These are phyloP conservation scores for Cystobasidiopsis lactophilus DNA, from an alignment of 768 basidiomycete genomes.

Conservation along the genomic window DNA sequence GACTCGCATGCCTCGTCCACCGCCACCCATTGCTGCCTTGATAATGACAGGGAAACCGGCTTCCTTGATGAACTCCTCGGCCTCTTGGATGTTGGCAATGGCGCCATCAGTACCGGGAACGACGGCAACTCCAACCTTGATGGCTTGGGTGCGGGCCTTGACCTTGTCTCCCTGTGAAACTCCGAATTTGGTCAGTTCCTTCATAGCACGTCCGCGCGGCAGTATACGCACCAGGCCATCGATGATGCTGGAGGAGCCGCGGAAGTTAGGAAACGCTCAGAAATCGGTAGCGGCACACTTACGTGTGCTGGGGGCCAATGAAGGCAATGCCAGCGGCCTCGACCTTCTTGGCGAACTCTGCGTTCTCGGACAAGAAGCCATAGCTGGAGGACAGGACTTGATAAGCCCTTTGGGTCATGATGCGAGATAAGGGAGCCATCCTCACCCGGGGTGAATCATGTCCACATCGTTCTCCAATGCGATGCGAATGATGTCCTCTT, in stretches of 20 bases:
- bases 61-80: conserved; percentile 73
- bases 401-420: conserved; percentile 1
- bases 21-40: conserved; percentile 69
- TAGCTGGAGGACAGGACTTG: conserved; percentile 35
- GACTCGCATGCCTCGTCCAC: conserved; percentile 97
- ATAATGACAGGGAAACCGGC: conserved; percentile 86
- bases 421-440: neutral
- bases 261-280: too few relatives aligned
- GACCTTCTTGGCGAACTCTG: conserved; percentile 85
- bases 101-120: conserved; percentile 97
- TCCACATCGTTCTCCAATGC: conserved; percentile 84
- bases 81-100: conserved; percentile 55
- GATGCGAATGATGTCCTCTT: conserved; percentile 76
- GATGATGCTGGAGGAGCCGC: conserved; percentile 39
- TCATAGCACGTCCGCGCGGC: too few relatives aligned
- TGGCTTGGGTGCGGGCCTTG: conserved; percentile 81
- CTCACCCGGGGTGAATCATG: conserved; percentile 64
- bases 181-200: too few relatives aligned
- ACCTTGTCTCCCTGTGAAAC: conserved; percentile 67
- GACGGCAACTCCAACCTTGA: conserved; percentile 76
- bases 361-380: conserved; percentile 94
- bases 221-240: conserved; percentile 39
- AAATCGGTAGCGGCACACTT: too few relatives aligned
- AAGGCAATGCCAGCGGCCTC: conserved; percentile 94
- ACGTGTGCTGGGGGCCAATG: conserved; percentile 75